Evolutionary conservation across 2,329 filamentous ascomycete species (phyloP), one percentile per base, ranked within the genome.

Genomic region (Alternaria postmessia): DNA sequence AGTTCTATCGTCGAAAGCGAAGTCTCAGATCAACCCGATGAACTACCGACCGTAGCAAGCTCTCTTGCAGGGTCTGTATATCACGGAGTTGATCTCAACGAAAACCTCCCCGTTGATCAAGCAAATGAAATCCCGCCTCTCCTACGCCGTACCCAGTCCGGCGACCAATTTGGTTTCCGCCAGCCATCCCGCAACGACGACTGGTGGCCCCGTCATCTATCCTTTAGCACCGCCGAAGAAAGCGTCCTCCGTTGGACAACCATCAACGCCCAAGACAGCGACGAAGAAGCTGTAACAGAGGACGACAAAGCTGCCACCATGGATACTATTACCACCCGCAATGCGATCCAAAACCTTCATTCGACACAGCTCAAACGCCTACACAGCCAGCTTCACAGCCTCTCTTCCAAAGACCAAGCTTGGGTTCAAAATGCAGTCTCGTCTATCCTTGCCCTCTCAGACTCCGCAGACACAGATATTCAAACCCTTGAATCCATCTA

Each of bases 161-260:
- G 87, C 69, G 26, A 70, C 74, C 30, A 75, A 67, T 53, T 78
- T 58, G 2, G 64, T 62, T 7, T 76, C 7, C 67, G 71, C 28
- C 61, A 66, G n/a, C 20, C 64, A 2, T n/a, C 60, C 5, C 69
- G 81, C 2, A 84, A 87, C 61, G 88, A 91, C 62, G 83, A 83
- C 28, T 86, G 86, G 58, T 92, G 89, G 86, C 87, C 90, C 1
- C 87, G 91, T 2, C 86, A 90, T 43, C 83, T 94, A 64, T 93
- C 91, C 4, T 94, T 94, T 75, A 88, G 89, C 59, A 85, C 89
- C 44, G 91, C 89, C 1, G 90, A 92, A 78, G 89, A 93, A 61
- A 90, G 88, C n/a, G 80, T 94, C 7, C 79, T 93, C 1, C 82
- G 80, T 16, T 93, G 91, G 90, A 44, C 53, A 2, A 59, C 57